These are phyloP conservation scores for Cornus controversa DNA, from an alignment of 148 eudicot species.

Conservation along the genomic window DNA sequence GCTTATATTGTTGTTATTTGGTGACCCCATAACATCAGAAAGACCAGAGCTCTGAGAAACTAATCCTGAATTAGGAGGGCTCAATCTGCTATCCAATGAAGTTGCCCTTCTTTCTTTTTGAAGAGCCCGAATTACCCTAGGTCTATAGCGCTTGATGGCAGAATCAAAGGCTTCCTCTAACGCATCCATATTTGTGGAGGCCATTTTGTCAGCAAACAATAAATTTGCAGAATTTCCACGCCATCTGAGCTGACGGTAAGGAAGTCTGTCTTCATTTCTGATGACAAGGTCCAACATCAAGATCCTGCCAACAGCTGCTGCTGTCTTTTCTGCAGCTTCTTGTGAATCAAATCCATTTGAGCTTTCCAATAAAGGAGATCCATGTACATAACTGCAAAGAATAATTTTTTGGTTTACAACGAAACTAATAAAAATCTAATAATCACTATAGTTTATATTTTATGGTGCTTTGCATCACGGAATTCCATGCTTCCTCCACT, in stretches of 20 bases:
- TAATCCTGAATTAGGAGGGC: constrained; percentile 39
- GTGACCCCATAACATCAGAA: constrained; percentile 50
- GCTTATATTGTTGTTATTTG: constrained; percentile 43
- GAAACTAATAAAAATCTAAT: constrained; percentile 7
- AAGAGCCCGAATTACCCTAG: constrained; percentile 58
- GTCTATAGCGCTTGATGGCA: constrained; percentile 66
- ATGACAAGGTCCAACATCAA: constrained; percentile 91
- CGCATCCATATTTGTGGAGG: constrained; percentile 53
- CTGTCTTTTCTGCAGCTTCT: constrained; percentile 72
- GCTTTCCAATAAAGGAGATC: constrained; percentile 88
- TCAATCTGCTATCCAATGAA: constrained; percentile 68
- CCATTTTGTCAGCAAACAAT: constrained; percentile 66
- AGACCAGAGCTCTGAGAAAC: constrained; percentile 58
- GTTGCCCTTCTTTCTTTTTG: constrained; percentile 73
- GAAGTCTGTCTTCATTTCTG: constrained; percentile 97
- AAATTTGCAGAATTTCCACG: constrained; percentile 95
- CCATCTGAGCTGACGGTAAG: constrained; percentile 90
- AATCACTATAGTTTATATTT: neutral
- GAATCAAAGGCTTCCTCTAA: constrained; percentile 82
- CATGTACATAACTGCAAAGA: constrained; percentile 86
- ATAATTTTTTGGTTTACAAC: neutral
- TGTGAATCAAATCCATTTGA: constrained; percentile 62
- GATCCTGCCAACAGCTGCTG: constrained; percentile 86
- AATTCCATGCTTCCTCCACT: constrained; percentile 10
- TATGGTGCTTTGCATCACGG: constrained; percentile 7